A percentile compares a stretch with the other conserved stretches of the same genome.
These are phyloP conservation scores for Gracilariopsis chorda DNA, from an alignment of 23 red algal genomes.

Conservation along the genomic window DNA sequence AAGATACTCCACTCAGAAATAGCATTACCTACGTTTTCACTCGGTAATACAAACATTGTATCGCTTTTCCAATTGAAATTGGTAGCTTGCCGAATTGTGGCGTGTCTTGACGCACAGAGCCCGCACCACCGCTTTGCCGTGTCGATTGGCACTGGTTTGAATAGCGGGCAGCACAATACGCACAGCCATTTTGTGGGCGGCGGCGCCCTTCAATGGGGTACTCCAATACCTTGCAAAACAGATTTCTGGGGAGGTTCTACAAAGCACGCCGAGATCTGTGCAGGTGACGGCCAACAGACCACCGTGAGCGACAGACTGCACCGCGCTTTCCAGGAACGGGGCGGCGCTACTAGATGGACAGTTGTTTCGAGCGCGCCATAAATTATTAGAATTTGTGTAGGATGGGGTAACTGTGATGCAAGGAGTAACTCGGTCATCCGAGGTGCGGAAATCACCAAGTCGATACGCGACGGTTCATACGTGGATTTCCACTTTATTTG, in stretches of 20 bases:
- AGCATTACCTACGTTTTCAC: too few species aligned
- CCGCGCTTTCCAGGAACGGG: constrained; percentile 68
- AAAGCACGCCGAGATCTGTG: constrained; percentile 84
- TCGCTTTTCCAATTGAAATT: too few species aligned
- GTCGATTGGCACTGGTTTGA: constrained; percentile 58
- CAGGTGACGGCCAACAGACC: constrained; percentile 85
- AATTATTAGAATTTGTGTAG: background rate
- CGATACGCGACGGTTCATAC: too few species aligned
- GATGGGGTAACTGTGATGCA: constrained; percentile 38
- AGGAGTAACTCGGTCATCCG: too few species aligned
- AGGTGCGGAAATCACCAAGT: too few species aligned
- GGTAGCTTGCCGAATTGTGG: too few species aligned
- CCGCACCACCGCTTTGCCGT: constrained; percentile 64
- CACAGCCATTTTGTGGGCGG: constrained; percentile 77
- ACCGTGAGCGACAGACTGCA: constrained; percentile 59
- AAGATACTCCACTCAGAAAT: too few species aligned
- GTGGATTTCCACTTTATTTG: too few species aligned
- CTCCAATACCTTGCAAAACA: constrained; percentile 68
- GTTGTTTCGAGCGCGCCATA: constrained; percentile 62
- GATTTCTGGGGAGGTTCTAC: constrained; percentile 68
- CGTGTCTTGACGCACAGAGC: constrained; percentile 66
- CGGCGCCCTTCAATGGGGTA: constrained; percentile 47
- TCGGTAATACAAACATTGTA: too few species aligned
- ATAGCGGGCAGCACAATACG: constrained; percentile 62
- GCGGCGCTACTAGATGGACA: constrained; percentile 82